These are phyloP conservation scores for Neoscytalidium dimidiatum DNA, from an alignment of 2,329 filamentous ascomycete species.

Conservation along the genomic window DNA sequence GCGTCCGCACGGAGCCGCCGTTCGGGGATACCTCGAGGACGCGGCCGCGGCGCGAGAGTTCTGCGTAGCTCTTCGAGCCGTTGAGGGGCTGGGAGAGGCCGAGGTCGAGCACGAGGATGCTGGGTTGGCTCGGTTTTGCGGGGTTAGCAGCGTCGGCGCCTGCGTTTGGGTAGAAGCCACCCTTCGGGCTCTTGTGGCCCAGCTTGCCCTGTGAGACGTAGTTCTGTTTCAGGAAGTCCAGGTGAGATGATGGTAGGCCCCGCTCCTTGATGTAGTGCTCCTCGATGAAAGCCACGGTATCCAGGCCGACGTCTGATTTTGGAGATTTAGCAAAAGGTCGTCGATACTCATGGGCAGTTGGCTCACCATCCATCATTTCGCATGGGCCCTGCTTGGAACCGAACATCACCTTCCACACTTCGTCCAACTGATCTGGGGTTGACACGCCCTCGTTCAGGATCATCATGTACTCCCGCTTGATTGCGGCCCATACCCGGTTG, in stretches of 20 bases:
- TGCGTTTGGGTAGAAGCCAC: slow-evolving; percentile 40
- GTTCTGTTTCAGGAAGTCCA: slow-evolving; percentile 48
- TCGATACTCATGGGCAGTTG: not conserved
- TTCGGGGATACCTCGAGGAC: not conserved
- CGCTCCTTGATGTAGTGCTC: slow-evolving; percentile 55
- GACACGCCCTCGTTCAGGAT: slow-evolving; percentile 55
- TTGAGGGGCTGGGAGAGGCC: not conserved
- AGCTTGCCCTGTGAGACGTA: slow-evolving; percentile 52
- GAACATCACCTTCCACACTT: slow-evolving; percentile 47
- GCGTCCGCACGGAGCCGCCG: not conserved
- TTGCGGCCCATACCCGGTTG: slow-evolving; percentile 59
- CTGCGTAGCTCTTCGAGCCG: not conserved
- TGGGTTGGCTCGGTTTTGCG: not conserved
- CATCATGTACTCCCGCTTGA: slow-evolving; percentile 54
- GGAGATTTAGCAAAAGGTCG: not conserved
- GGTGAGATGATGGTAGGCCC: slow-evolving; percentile 39
- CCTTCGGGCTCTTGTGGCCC: slow-evolving; percentile 42
- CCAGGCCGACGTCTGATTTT: slow-evolving; percentile 46
- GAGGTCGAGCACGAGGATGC: slow-evolving; percentile 7
- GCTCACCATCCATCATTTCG: slow-evolving; percentile 46
- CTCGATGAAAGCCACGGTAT: slow-evolving; percentile 58
- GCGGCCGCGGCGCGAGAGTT: not conserved
- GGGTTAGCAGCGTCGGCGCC: not conserved
- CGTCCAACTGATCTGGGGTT: slow-evolving; percentile 52
- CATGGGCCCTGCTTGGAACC: slow-evolving; percentile 34